Base-by-base conservation (phyloP, 2,329 filamentous ascomycete species). In the Fusarium succisae region DNA sequence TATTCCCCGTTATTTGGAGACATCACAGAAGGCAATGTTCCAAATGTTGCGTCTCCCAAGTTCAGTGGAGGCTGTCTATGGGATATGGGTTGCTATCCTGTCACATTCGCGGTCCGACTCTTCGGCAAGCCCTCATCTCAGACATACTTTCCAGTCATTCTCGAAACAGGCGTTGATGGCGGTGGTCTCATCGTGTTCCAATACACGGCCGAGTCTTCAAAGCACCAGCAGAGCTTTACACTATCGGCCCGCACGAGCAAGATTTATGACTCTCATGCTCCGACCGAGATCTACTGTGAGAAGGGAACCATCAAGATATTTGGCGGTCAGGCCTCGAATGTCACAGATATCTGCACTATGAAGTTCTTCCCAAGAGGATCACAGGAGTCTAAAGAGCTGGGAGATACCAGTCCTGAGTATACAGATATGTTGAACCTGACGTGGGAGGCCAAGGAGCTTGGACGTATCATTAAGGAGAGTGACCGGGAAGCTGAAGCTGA, bases 11-110 rank as follows among this genome's bases (percentile, higher is more conserved):
- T 59, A 0, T 75, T 67, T 8, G 69, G 59, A 5, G 51, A 63
- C 8, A 53, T 73, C 5, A 50, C 66, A 5, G 60, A 73, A 4
- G 32, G 44, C n/a, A 57, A 71, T 11, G 35, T 75, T 8, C 69
- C 72, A 6, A 75, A 75, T 13, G 73, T 75, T 4, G 56, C 69
- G 5, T 75, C 73, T 2, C 66, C 45, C 20, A 73, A 69, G 14
- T 69, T 75, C 11, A 75, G 73, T 6, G 73, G 73, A 10, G 73
- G 73, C 5, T 63, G 59, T 18, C 26, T 75, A 1, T 75, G 73
- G 73, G 73, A 75, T 30, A 75, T 75, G 73, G 73, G 73, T 1
- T 75, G 73, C 6, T 75, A 75, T 28, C 59, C 59, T 15, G 73
- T 75, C 41, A 75, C 74, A 39, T 75, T 75, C 3, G 56, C 73